Base-by-base conservation (phyloP, 441 rosid species). In the Croton laevigatus region DNA sequence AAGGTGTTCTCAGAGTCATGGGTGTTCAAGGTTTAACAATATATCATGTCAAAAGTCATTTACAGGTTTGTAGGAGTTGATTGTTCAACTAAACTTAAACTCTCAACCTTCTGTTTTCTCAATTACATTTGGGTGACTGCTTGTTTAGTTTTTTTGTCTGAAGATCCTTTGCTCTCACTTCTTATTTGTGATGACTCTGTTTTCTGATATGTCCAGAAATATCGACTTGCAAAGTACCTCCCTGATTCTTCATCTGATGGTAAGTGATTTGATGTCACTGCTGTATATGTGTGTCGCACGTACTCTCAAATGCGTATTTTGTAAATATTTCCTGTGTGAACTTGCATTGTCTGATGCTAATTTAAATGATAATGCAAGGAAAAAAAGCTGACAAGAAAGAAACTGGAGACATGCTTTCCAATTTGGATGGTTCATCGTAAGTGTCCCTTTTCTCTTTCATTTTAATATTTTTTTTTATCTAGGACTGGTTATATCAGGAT, bases 1-100 rank as follows among this genome's bases (percentile, higher is more conserved):
- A 94, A 86, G 99, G 99, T 74, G 98, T 92, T 73, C 97, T 94
- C 38, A 84, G 99, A 80, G 98, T 92, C 62, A 94, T 94, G 99
- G 99, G 98, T 13, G 97, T 94, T 32, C 98, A 92, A 79, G 97
- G 94, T 60, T 81, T 94, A 75, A 94, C 99, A 71, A 94, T 94
- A 81, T 94, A 94, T 70, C 98, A 94, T 80, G 98, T 94, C 76
- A 94, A 94, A 84, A 94, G 99, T 78, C 99, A 94, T 81, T 86
- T 94, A 73, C 98, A 94, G 97, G 99, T 90, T 78, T 22, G 37
- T 59, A 40, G 22, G 59, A 71, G 62, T 69, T 60, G 42, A 11
- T 51, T 66, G 8, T 62, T 66, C 32, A 46, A 61, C 16, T 52
- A 63, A 34, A 36, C n/a, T 14, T 8, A 9, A 27, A 40, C 16